These are phyloP conservation scores for Physcomitrellopsis africana DNA, from an alignment of 225 moss, liverwort and hornwort species.

Conservation along the genomic window DNA sequence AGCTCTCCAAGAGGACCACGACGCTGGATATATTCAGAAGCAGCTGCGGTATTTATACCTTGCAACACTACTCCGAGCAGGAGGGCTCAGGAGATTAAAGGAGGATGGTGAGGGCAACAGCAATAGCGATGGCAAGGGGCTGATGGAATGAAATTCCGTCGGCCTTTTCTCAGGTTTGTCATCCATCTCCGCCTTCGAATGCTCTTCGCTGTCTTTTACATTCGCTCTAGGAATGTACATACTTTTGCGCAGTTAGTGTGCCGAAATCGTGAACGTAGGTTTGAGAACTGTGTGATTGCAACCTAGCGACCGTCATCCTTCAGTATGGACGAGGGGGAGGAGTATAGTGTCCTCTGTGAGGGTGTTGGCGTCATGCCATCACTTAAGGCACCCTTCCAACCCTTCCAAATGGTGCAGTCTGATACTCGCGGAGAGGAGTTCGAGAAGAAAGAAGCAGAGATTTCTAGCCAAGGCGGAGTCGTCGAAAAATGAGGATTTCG, in stretches of 20 bases:
- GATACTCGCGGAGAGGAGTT: constrained; percentile 50
- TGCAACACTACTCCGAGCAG: too few species aligned
- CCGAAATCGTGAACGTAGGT: not conserved
- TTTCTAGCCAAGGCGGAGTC: constrained; percentile 48
- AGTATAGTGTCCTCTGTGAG: constrained; percentile 56
- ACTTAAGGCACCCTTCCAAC: constrained; percentile 35
- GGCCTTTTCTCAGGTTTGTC: too few species aligned
- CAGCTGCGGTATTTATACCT: too few species aligned
- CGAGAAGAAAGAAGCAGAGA: constrained; percentile 50
- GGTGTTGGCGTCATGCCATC: constrained; percentile 39
- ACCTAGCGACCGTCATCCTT: not conserved
- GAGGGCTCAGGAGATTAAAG: too few species aligned
- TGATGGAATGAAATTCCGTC: too few species aligned
- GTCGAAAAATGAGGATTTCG: constrained; percentile 56
- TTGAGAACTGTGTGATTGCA: not conserved
- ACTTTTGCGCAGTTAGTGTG: not conserved
- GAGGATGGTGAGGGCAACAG: too few species aligned
- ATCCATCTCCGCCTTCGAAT: too few species aligned
- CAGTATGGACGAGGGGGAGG: constrained; percentile 40
- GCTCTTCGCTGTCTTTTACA: too few species aligned
- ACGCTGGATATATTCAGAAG: too few species aligned
- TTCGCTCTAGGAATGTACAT: too few species aligned
- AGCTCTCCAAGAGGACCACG: too few species aligned
- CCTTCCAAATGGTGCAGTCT: constrained; percentile 43
- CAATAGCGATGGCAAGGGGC: too few species aligned